Base-by-base conservation (phyloP, 2,329 filamentous ascomycete species). In the Aureobasidium pullulans region DNA sequence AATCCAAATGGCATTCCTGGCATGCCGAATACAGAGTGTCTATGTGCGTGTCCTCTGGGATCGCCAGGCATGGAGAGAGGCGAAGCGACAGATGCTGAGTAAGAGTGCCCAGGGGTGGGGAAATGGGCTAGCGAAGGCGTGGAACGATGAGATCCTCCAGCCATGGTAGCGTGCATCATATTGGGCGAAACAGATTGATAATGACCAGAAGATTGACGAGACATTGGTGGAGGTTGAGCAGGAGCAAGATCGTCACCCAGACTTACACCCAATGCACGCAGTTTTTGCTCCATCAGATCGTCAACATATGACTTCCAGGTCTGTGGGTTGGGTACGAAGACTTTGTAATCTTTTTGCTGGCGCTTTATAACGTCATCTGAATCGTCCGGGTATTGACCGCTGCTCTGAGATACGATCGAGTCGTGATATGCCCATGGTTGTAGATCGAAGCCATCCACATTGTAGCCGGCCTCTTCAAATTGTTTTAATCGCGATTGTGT, bases 251-350 rank as follows among this genome's bases (percentile, higher is more conserved):
- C 89, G 50, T 87, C 85, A 37, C 85, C 89, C 62, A 89, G 81
- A 16, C 85, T 91, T 11, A 97, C 94, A 64, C 94, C 94, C 59
- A 99, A 80, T 53, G 93, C 92, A 62, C 91, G 86, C 56, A 99
- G 79, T 75, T 96, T 99, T 62, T 93, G 90, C 75, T 99, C 94
- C 65, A 89, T 85, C 37, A 97, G 77, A 65, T 88, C 86, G 58
- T 88, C 83, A 61, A 92, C 88, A 72, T 97, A 96, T 29, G 84
- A 79, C 68, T 90, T 87, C 86, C 87, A 89, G 66, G 83, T 81
- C 42, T 86, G 84, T 63, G 87, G 75, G 67, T 90, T 87, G 1
- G 89, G 88, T 61, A 94, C 79, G 28, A 80, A 80, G 37, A 94
- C 86, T 57, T 77, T 79, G 68, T 79, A 87, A n/a, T 71, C 72